Conservation (phyloP, 2,329 filamentous ascomycete species). For the Xylariomycetidae sp. region DNA sequence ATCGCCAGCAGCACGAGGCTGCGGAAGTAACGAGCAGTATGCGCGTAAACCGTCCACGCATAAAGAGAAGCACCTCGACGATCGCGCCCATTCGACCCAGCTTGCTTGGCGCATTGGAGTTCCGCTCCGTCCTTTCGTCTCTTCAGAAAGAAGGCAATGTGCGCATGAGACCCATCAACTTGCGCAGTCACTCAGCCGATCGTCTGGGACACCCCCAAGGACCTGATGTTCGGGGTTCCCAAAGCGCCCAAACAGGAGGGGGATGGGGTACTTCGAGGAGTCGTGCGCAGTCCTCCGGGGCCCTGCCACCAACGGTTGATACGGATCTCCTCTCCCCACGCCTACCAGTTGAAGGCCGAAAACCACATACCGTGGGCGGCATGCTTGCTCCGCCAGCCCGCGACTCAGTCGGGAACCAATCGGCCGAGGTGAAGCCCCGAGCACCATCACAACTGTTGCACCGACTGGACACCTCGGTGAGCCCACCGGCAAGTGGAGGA, state of each 20-base stretch:
- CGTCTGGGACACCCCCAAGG: conserved; percentile 15
- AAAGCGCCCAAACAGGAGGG: conserved; percentile 12
- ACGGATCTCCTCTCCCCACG: conserved; percentile 36
- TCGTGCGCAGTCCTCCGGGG: conserved; percentile 43
- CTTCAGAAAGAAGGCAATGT: conserved; percentile 76
- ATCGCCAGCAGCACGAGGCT: conserved; percentile 55
- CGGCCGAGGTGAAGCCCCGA: too few species aligned
- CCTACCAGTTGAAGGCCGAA: conserved; percentile 26
- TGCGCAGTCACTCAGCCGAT: conserved; percentile 65
- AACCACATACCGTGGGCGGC: conserved; percentile 23
- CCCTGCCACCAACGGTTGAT: conserved; percentile 29
- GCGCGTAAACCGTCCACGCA: conserved; percentile 68
- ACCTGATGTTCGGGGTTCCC: conserved; percentile 5
- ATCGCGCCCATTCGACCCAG: conserved; percentile 86
- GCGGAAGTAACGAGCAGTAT: conserved; percentile 90
- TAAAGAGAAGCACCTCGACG: conserved; percentile 62
- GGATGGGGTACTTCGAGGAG: conserved; percentile 22
- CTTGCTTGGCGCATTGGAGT: conserved; percentile 87
- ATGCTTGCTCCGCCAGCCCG: conserved; percentile 28
- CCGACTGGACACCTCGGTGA: conserved; percentile 43
- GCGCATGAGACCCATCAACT: conserved; percentile 61
- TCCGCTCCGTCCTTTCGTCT: conserved; percentile 83
- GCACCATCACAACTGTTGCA: conserved; percentile 25
- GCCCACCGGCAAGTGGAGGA: conserved; percentile 35
- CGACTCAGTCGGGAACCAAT: too few species aligned